Evolutionary conservation across 306 rosid genomes (phyloP), one percentile per base, ranked within the genome.

Genomic region (Styphnolobium japonicum): DNA sequence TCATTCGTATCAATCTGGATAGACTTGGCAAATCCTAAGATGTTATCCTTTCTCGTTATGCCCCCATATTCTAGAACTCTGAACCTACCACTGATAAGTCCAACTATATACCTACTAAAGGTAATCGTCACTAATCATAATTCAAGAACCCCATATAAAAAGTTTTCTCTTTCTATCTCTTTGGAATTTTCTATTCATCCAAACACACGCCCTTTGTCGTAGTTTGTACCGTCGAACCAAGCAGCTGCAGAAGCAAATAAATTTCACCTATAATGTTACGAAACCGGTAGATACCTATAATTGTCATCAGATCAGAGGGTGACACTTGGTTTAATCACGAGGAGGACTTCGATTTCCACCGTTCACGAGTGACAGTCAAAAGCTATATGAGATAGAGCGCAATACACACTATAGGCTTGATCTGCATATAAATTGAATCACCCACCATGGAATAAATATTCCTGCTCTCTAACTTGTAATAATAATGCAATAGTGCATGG

Each of bases 321-420:
- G 89, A 75, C 92, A 87, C 82, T 69, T 86, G 88, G 66, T 12
- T 15, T 81, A 19, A 22, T 72, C 57, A 46, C 73, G 73, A 56
- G 82, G 23, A 19, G 10, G 40, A 18, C 42, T 75, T 85, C 55
- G 81, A 85, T 67, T 86, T 70, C 69, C 53, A 37, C 40, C 9
- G 64, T 64, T 83, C 87, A 87, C 91, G 86, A 85, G 88, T 67
- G 76, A 80, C 10, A 75, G 87, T 82, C 91, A 85, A 88, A 91
- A 88, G 85, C 75, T 37, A 23, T 58, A 7, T 40, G 27, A 81
- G 86, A 86, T 83, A 65, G 83, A 83, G 27, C 85, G 82, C 89
- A 83, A 83, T 83, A 62, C 80, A 45, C 34, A 22, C 19, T 10
- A n/a, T 10, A 4, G 5, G 11, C 11, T 49, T 46, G 21, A 58